Evolutionary conservation across 169 alveolate genomes (phyloP).

Genomic region (Perkinsus marinus): DNA sequence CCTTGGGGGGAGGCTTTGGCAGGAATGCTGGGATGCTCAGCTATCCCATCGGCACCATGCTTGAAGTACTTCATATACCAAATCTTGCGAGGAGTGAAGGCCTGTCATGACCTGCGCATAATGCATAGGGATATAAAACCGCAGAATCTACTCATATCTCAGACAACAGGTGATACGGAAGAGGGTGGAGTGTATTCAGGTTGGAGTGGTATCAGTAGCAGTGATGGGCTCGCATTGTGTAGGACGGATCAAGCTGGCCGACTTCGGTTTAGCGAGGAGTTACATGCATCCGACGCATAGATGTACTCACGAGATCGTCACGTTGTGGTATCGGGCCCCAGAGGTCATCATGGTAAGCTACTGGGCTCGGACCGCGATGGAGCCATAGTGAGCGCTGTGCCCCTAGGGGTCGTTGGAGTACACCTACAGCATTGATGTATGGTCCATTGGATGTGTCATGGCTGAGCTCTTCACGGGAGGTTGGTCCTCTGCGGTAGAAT

Average conservation of each 20-base stretch:
- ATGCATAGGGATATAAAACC: not conserved
- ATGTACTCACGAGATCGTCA: constrained; percentile 68
- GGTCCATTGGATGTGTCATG: constrained; percentile 76
- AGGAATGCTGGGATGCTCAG: not conserved
- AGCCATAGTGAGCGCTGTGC: not conserved
- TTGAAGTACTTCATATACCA: not conserved
- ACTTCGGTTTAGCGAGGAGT: constrained; percentile 81
- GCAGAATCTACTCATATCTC: not conserved
- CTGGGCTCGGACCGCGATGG: constrained; percentile 4
- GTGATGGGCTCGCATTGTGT: too few relatives aligned
- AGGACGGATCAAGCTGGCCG: constrained; percentile 35
- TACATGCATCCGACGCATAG: constrained; percentile 63
- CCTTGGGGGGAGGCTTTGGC: not conserved
- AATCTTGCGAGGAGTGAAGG: not conserved
- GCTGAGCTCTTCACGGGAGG: not conserved
- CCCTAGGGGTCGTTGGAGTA: constrained; percentile 20
- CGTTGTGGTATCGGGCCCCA: constrained; percentile 77
- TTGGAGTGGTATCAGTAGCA: too few relatives aligned
- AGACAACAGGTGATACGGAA: not conserved
- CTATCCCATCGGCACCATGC: not conserved
- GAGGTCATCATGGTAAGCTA: constrained; percentile 64
- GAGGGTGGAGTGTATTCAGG: too few relatives aligned
- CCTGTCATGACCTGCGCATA: not conserved
- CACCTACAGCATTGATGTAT: constrained; percentile 66
- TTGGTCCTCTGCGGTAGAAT: not conserved